phyloP scores from a whole-genome alignment of 768 basidiomycete genomes.

The Boletus tylopilopsis region DNA sequence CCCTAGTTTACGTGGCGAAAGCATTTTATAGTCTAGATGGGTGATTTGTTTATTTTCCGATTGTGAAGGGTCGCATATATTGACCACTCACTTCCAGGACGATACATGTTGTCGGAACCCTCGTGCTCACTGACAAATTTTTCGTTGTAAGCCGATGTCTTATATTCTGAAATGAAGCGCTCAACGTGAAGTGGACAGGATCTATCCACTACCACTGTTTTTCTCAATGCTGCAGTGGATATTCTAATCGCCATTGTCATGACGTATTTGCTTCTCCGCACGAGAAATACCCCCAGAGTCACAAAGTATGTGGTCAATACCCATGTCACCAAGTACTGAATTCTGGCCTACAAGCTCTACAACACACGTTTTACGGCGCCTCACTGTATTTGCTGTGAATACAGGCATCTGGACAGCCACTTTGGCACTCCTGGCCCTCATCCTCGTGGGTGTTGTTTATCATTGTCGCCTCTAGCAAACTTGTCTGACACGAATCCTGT shows the following conservation, averaged over 20 bases:
- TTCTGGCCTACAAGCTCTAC: constrained; percentile 2
- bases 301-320: neutral
- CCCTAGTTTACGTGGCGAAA: constrained; percentile 2
- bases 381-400: constrained; percentile 16
- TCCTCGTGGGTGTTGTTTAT: constrained; percentile 6
- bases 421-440: constrained; percentile 13
- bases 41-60: constrained; percentile 4
- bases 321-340: neutral
- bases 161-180: neutral
- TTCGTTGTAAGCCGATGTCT: neutral
- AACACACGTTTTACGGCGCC: constrained; percentile 1
- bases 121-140: neutral
- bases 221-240: constrained; percentile 4
- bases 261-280: constrained; percentile 4
- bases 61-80: neutral
- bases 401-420: constrained; percentile 48
- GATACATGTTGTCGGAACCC: neutral
- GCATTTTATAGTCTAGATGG: constrained; percentile 2
- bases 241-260: constrained; percentile 12
- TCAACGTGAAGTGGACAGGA: neutral
- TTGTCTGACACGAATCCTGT: neutral
- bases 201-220: neutral
- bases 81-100: neutral
- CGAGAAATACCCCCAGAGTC: neutral
- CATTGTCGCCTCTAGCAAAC: neutral